Evolutionary conservation across 2,329 filamentous ascomycete genomes (phyloP).

Genomic region (Clonostachys rosea): DNA sequence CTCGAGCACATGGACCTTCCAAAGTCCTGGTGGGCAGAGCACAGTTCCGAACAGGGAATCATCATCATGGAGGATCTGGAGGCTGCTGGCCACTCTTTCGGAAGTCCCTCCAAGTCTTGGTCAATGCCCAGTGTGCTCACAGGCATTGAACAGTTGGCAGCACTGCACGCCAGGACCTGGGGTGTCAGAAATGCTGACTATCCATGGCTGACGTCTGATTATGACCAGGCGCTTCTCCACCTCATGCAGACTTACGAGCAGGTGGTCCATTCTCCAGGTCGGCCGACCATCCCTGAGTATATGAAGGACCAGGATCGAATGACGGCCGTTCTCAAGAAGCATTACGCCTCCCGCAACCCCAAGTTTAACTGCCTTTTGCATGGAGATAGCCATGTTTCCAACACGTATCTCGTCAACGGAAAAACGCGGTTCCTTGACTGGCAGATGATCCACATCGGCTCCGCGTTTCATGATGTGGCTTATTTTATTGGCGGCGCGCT

Average conservation of each 20-base stretch:
- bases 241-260: constrained; percentile 1
- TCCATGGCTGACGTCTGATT: background rate
- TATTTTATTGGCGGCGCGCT: constrained; percentile 25
- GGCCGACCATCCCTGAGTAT: constrained; percentile 9
- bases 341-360: constrained; percentile 23
- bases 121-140: background rate
- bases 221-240: constrained; percentile 1
- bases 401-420: constrained; percentile 14
- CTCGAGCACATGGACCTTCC: constrained; percentile 22
- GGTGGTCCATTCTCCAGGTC: background rate
- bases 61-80: constrained; percentile 21
- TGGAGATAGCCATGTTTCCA: constrained; percentile 36
- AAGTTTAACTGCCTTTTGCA: constrained; percentile 31
- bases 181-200: constrained; percentile 1
- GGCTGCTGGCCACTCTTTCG: background rate
- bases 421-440: constrained; percentile 26
- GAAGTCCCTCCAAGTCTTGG: constrained; percentile 1
- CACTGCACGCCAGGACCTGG: constrained; percentile 1
- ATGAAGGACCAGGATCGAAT: constrained; percentile 19
- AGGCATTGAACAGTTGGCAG: constrained; percentile 1
- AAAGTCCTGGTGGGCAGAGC: constrained; percentile 27
- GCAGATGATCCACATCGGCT: constrained; percentile 25
- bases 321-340: constrained; percentile 19
- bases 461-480: constrained; percentile 26
- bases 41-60: constrained; percentile 27